A percentile compares a stretch with the other conserved stretches of the same genome.
These are phyloP conservation scores for Podila epigama DNA, from an alignment of 192 early-diverging fungal genomes.

Conservation along the genomic window DNA sequence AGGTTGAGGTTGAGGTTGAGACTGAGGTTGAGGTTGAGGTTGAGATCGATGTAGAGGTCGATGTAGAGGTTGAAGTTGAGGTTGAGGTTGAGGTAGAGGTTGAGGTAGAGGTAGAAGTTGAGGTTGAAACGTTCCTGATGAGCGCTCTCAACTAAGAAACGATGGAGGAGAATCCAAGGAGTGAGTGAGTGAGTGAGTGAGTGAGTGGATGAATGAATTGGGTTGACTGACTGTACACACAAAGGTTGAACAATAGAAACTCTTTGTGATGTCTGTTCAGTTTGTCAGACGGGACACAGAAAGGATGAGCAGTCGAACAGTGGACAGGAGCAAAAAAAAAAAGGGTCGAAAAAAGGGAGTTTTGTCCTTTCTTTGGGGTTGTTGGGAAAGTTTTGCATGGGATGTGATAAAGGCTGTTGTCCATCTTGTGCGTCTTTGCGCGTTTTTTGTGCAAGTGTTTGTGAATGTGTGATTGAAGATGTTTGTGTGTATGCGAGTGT, in stretches of 20 bases:
- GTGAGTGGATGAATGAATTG: neutral
- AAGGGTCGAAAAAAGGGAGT: neutral
- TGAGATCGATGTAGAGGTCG: neutral
- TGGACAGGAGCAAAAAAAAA: neutral
- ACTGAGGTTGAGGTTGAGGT: constrained; percentile 13
- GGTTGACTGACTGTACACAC: neutral
- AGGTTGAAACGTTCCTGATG: constrained; percentile 27
- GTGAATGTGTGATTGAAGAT: no score
- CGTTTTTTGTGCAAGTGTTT: no score
- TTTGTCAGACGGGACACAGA: neutral
- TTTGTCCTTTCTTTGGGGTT: neutral
- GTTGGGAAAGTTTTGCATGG: neutral
- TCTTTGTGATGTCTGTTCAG: neutral
- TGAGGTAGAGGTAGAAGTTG: constrained; percentile 16
- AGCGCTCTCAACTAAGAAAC: constrained; percentile 38
- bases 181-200: neutral
- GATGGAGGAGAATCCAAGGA: neutral
- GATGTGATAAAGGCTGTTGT: no score
- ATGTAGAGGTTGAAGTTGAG: neutral
- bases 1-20: no score
- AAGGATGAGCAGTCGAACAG: neutral
- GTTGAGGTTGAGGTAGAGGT: constrained; percentile 17
- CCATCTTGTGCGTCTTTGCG: no score
- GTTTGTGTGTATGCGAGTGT: no score
- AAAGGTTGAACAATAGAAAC: neutral